phyloP scores from a whole-genome alignment of 768 basidiomycete genomes.

The Coprinellus micaceus region DNA sequence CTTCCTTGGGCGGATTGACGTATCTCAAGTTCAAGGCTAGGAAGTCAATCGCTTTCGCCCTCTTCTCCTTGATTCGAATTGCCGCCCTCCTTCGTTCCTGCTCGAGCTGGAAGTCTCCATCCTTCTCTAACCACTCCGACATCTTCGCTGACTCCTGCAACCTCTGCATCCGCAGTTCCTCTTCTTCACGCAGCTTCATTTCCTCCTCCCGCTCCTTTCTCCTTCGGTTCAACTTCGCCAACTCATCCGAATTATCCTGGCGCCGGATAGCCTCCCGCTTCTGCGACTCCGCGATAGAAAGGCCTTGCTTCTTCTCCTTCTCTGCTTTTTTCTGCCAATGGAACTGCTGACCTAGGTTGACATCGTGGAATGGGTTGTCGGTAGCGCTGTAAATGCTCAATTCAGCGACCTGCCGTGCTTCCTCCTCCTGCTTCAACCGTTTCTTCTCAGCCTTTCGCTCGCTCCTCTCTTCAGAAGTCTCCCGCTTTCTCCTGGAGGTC shows the following conservation, averaged over 20 bases:
- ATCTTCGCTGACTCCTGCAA: slow-evolving; percentile 94
- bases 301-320: slow-evolving; percentile 86
- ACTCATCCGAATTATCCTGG: slow-evolving; percentile 91
- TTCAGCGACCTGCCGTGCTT: slow-evolving; percentile 89
- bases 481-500: slow-evolving; percentile 65
- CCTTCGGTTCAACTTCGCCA: slow-evolving; percentile 85
- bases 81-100: slow-evolving; percentile 88
- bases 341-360: slow-evolving; percentile 94
- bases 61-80: slow-evolving; percentile 92
- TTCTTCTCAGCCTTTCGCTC: slow-evolving; percentile 88
- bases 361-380: slow-evolving; percentile 98
- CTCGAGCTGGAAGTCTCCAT: slow-evolving; percentile 95
- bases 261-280: slow-evolving; percentile 74
- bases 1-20: slow-evolving; percentile 65
- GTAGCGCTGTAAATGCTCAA: slow-evolving; percentile 93
- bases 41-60: slow-evolving; percentile 99
- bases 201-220: slow-evolving; percentile 93
- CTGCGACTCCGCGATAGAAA: slow-evolving; percentile 75
- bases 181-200: slow-evolving; percentile 83
- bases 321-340: slow-evolving; percentile 99
- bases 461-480: slow-evolving; percentile 81
- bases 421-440: slow-evolving; percentile 78
- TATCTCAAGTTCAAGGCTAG: slow-evolving; percentile 94
- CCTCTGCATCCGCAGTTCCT: slow-evolving; percentile 84
- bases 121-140: slow-evolving; percentile 97